Percentiles rank a stretch among this genome's conserved stretches.
Conservation (phyloP, 140 eudicot genomes). For the Flaveria floridana region DNA sequence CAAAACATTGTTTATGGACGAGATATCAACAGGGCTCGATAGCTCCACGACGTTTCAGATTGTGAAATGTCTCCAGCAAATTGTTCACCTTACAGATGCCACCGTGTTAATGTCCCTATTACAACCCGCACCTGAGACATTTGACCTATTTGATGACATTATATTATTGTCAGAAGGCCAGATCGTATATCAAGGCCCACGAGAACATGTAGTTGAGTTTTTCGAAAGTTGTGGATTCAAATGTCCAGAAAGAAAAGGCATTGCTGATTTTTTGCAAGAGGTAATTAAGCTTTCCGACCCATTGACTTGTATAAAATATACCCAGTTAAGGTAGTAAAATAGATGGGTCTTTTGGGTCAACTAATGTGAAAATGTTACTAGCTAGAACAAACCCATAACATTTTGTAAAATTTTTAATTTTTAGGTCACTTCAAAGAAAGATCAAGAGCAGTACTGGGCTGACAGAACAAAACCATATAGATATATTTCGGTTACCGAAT, state of each 20-base stretch:
- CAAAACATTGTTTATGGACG: conserved; percentile 83
- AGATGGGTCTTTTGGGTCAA: not conserved
- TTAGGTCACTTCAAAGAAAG: conserved; percentile 94
- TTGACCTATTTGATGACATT: conserved; percentile 82
- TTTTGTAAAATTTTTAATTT: too few relatives aligned
- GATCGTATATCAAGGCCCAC: conserved; percentile 89
- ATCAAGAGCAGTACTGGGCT: conserved; percentile 92
- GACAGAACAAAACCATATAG: conserved; percentile 60
- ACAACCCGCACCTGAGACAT: conserved; percentile 94
- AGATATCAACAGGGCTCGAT: conserved; percentile 93
- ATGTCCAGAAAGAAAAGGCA: conserved; percentile 93
- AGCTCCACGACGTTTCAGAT: conserved; percentile 87
- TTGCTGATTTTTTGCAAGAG: conserved; percentile 98
- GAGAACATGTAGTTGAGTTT: conserved; percentile 82
- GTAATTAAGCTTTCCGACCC: conserved; percentile 33
- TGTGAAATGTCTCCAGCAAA: conserved; percentile 77
- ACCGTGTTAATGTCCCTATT: conserved; percentile 64
- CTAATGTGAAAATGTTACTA: not conserved
- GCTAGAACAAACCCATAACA: not conserved
- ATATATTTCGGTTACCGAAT: conserved; percentile 73
- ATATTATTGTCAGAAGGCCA: conserved; percentile 88
- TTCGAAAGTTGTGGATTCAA: conserved; percentile 85
- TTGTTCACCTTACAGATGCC: conserved; percentile 63
- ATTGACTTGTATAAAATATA: not conserved
- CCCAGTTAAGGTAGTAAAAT: not conserved